A percentile compares a stretch with the other conserved stretches of the same genome.
Evolutionary conservation across 208 protist species (phyloP).

Genomic region (Zelonia costaricensis): DNA sequence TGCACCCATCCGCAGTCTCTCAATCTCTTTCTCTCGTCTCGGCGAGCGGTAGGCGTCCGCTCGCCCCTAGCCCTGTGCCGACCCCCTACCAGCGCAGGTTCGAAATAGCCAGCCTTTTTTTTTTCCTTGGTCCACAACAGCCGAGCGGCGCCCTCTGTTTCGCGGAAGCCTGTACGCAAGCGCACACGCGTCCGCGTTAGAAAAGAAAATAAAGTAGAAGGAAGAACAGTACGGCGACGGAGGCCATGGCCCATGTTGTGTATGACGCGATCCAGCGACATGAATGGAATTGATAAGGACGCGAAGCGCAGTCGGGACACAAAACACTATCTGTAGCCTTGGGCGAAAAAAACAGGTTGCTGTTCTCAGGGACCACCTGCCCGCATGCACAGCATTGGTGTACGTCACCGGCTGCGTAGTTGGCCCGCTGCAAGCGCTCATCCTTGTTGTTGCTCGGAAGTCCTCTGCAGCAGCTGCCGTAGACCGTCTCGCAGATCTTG

Average conservation of each 20-base stretch:
- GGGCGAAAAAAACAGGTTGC: conserved; percentile 19
- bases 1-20: no score
- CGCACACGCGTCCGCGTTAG: no score
- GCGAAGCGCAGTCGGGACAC: conserved; percentile 79
- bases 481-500: conserved; percentile 69
- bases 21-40: no score
- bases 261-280: conserved; percentile 78
- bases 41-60: no score
- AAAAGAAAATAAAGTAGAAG: conserved; percentile 5
- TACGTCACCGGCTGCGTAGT: not conserved
- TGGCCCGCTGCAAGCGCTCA: conserved; percentile 13
- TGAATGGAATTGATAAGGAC: conserved; percentile 48
- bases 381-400: conserved; percentile 34
- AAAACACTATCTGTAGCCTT: conserved; percentile 1
- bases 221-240: conserved; percentile 13
- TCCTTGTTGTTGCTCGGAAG: conserved; percentile 41
- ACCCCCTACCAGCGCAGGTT: no score
- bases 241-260: conserved; percentile 37
- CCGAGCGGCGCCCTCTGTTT: no score
- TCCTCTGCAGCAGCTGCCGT: conserved; percentile 68
- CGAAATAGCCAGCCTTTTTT: not conserved
- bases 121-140: not conserved
- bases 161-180: no score
- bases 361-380: conserved; percentile 37
- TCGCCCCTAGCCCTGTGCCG: no score